Percentiles rank a stretch among this genome's conserved stretches.
Evolutionary conservation across 177 flowering plant genomes (phyloP).

Genomic region (Vitis hybrid): DNA sequence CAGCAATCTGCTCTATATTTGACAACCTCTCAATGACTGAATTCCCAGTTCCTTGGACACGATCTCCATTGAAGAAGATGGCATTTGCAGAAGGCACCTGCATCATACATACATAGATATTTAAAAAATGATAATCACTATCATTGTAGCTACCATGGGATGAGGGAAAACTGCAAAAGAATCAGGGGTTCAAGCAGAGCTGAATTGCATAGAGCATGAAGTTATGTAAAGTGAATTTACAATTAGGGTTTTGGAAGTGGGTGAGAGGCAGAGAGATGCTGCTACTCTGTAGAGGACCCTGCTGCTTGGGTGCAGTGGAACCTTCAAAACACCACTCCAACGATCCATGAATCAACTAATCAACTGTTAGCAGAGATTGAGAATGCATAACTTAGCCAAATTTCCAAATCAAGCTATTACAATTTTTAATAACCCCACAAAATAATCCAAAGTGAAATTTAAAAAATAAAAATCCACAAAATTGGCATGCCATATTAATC

Average conservation of each 20-base stretch:
- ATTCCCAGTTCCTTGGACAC: constrained; percentile 69
- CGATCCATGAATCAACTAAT: constrained; percentile 52
- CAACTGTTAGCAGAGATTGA: neutral
- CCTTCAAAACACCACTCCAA: constrained; percentile 71
- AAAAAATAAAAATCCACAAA: too few species aligned
- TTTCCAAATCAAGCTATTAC: too few species aligned
- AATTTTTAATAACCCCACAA: too few species aligned
- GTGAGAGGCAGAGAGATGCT: constrained; percentile 71
- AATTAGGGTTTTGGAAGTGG: constrained; percentile 41
- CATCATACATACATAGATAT: neutral
- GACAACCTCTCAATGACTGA: constrained; percentile 76
- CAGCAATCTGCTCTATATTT: constrained; percentile 49
- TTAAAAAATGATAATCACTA: neutral
- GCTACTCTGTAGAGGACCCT: constrained; percentile 47
- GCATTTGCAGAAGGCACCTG: constrained; percentile 83
- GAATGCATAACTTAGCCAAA: neutral
- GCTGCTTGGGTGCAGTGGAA: constrained; percentile 38
- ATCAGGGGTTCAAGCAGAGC: neutral
- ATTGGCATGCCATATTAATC: too few species aligned
- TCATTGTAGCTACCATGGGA: neutral
- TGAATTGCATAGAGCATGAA: neutral
- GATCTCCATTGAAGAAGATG: constrained; percentile 82
- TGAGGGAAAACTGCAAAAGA: neutral
- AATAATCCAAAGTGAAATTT: too few species aligned
- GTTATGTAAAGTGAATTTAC: constrained; percentile 33